Base-by-base conservation (phyloP, 352 stramenopile genomes). In the Pythium grandisporangium region DNA sequence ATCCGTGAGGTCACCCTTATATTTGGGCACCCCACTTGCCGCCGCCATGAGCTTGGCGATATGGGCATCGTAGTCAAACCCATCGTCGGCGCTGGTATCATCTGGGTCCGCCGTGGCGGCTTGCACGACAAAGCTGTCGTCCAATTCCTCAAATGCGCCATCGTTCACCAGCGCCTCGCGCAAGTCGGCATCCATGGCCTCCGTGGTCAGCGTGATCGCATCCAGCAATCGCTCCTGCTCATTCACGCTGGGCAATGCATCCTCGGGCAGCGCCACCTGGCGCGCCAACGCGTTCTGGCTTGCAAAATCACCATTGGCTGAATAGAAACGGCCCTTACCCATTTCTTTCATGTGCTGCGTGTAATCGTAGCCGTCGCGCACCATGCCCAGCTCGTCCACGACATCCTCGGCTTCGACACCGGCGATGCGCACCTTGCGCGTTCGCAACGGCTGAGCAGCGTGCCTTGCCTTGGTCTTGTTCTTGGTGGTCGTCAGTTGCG, bases 291-390 rank as follows among this genome's bases (percentile, higher is more conserved):
- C 59, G 20, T 61, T 74, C 30, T 66, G 58, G 22, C 62, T 67
- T 45, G 73, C 61, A 58, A 92, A 92, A 22, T 83, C 67, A 14
- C 69, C 76, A 16, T 66, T 71, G 33, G 67, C 65, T 33, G 72
- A 84, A 57, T 92, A 86, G 44, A 93, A 95, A 20, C 70, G 74
- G 44, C 81, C 72, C 33, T 87, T 64, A 30, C 84, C 85, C 62
- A 95, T 95, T 53, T 92, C 86, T 41, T 89, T 93, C 58, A 97
- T 65, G 63, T 97, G 89, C 58, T 95, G 67, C 49, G 74, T 58
- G 63, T 97, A 97, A 53, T 97, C 80, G 63, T 97, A 97, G 42
- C 86, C 86, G 58, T 97, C 89, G 49, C 94, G 79, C 21, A 78
- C 65, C 47, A 97, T 70, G 13, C 89, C 89, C 34, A 95, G 67